Evolutionary conservation across 257 asterid genomes (phyloP), one percentile per base, ranked within the genome.

Genomic region (Nemophila menziesii): DNA sequence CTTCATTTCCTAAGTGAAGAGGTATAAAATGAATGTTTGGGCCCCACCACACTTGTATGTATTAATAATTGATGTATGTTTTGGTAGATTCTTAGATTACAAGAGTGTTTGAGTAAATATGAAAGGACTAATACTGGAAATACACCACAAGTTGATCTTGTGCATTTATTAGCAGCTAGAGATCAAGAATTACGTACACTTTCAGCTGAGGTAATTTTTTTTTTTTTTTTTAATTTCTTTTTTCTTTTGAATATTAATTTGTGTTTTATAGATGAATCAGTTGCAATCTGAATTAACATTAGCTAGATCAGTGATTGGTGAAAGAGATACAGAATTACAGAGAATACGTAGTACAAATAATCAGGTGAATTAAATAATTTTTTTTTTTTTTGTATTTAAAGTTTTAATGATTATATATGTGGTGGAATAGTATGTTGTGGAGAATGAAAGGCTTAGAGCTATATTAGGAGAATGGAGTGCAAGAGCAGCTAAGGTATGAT

Each of bases 131-230:
- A 73, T 63, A 93, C 72, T 55, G 98, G 93, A 70, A 81, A 62
- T 63, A 73, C 92, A 2, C 94, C 98, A 62, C 70, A 90, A 96
- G 96, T 85, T 58, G 96, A 90, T 69, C 96, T 90, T 55, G 96
- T 92, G 20, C 98, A 85, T 68, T 62, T 81, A 47, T 72, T 90
- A 57, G 93, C 96, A 41, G 75, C 93, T 69, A 85, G 96, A 42
- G 98, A 90, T 71, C 98, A 90, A 59, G 99, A 90, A 63, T 58
- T 90, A 43, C 94, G 99, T 24, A 90, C 99, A 46, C 75, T 79
- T 62, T 72, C 93, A 23, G 94, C 99, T 48, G 94, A 90, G 94
- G 96, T 85, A 71, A 24, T 24, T 24, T 24, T 4, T 24, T 9
- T 29, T 29, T 2, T 29, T 13, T 2, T 29, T 5, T 29, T 7